Percentiles rank a stretch among this genome's conserved stretches.
phyloP scores from a whole-genome alignment of 768 basidiomycete species.

The Collybia mongolica region DNA sequence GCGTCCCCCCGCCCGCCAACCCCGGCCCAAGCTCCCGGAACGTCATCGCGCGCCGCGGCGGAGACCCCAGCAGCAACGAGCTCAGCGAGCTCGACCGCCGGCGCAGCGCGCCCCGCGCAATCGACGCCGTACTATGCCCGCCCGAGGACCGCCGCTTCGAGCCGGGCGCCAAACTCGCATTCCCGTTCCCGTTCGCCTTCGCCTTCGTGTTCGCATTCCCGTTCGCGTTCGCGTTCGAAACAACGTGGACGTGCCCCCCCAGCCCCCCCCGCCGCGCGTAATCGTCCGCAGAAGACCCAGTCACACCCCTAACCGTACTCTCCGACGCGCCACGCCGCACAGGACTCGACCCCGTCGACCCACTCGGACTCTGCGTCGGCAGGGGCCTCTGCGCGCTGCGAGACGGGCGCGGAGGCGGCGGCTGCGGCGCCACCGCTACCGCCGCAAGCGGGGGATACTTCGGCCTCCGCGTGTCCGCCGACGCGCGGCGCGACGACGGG shows the following conservation, averaged over 20 bases:
- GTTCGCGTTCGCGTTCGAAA: too few relatives aligned
- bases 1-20: slow-evolving; percentile 27
- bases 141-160: slow-evolving; percentile 20
- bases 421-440: not conserved
- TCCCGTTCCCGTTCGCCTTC: too few relatives aligned
- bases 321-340: not conserved
- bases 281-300: not conserved
- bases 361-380: not conserved
- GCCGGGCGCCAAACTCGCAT: not conserved
- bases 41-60: slow-evolving; percentile 29
- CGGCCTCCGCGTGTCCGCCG: slow-evolving; percentile 12
- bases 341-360: slow-evolving; percentile 8
- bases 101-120: slow-evolving; percentile 9
- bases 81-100: slow-evolving; percentile 20
- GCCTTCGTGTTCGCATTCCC: too few relatives aligned
- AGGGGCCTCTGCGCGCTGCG: slow-evolving; percentile 19
- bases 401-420: slow-evolving; percentile 25
- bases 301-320: not conserved
- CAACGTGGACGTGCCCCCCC: too few relatives aligned
- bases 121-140: slow-evolving; percentile 19
- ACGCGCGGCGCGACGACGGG: slow-evolving; percentile 6
- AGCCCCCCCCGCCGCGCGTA: too few relatives aligned
- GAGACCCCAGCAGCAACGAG: slow-evolving; percentile 8
- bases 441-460: slow-evolving; percentile 5
- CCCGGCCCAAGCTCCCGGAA: slow-evolving; percentile 44